Evolutionary conservation across 352 stramenopile species (phyloP).

Genomic region (Phytopythium mirpurense): DNA sequence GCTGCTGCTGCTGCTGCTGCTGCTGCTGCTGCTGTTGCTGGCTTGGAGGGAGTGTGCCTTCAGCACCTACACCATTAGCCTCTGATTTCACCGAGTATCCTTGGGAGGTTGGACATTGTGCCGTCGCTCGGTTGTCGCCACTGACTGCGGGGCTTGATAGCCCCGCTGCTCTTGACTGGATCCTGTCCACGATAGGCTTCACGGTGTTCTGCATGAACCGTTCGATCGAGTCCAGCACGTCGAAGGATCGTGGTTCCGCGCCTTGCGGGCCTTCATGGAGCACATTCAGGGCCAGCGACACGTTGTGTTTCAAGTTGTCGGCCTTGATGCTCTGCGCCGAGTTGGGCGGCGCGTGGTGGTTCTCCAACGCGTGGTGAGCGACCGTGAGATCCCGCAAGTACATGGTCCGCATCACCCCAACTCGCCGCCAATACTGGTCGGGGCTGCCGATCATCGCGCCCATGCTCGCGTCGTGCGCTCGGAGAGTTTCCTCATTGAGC

Average conservation of each 20-base stretch:
- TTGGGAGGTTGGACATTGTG: neutral
- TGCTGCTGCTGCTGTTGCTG: neutral
- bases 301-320: slow-evolving; percentile 80
- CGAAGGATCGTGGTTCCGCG: slow-evolving; percentile 35
- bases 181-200: slow-evolving; percentile 68
- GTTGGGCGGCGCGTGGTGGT: slow-evolving; percentile 58
- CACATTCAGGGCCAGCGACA: slow-evolving; percentile 62
- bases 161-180: slow-evolving; percentile 17
- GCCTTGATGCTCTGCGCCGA: slow-evolving; percentile 63
- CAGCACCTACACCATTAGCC: neutral
- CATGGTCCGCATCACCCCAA: slow-evolving; percentile 6
- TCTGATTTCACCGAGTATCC: neutral
- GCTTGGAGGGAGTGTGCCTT: neutral
- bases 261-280: slow-evolving; percentile 31
- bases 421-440: slow-evolving; percentile 5
- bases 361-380: slow-evolving; percentile 58
- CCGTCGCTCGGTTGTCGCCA: slow-evolving; percentile 3
- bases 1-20: neutral
- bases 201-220: slow-evolving; percentile 77
- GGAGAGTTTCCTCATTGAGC: slow-evolving; percentile 3
- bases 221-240: slow-evolving; percentile 77
- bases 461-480: slow-evolving; percentile 4
- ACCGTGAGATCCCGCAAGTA: slow-evolving; percentile 34
- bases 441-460: neutral
- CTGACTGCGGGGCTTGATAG: neutral